Evolutionary conservation across 495 filamentous ascomycete genomes (phyloP).

Genomic region (Xylaria venustula): DNA sequence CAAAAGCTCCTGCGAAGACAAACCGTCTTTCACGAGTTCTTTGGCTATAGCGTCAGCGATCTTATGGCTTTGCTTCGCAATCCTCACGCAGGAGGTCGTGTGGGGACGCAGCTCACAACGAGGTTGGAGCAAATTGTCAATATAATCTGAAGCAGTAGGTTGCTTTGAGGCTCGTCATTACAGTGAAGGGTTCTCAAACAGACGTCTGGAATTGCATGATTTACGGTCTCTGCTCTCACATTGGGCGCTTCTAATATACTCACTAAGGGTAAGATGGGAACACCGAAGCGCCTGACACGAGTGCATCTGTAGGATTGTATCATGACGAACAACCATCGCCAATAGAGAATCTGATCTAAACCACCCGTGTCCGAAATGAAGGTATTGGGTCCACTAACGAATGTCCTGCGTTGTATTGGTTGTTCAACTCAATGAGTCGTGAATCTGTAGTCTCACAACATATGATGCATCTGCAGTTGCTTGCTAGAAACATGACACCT

Average conservation of each 20-base stretch:
- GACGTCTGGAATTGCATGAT: neutral
- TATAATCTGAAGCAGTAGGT: neutral
- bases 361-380: conserved; percentile 12
- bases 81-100: neutral
- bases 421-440: neutral
- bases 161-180: neutral
- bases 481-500: no score
- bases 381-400: neutral
- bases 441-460: neutral
- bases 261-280: neutral
- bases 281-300: conserved; percentile 3
- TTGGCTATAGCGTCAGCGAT: neutral
- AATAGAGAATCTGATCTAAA: neutral
- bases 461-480: no score
- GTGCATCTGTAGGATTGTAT: neutral
- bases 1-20: neutral
- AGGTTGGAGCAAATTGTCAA: neutral
- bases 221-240: neutral
- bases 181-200: neutral
- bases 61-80: neutral
- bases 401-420: conserved; percentile 8
- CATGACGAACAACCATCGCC: neutral
- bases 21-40: neutral
- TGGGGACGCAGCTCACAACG: neutral
- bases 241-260: no score